These are phyloP conservation scores for Hyphodiscus sp. DNA, from an alignment of 2,329 filamentous ascomycete species.

Conservation along the genomic window DNA sequence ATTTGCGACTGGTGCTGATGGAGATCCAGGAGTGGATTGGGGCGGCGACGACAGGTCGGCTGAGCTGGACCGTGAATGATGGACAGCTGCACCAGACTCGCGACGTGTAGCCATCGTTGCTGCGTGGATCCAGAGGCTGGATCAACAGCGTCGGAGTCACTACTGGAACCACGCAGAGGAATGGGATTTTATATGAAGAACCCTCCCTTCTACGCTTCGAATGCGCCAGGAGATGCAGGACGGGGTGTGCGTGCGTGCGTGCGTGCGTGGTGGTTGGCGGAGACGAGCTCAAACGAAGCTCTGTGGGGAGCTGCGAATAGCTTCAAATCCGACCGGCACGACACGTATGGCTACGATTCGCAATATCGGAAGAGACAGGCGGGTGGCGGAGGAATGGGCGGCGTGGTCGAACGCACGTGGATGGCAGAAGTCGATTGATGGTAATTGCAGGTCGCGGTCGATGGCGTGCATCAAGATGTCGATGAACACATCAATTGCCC, in stretches of 20 bases:
- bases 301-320: constrained; percentile 22
- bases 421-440: constrained; percentile 11
- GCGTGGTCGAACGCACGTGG: constrained; percentile 1
- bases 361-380: constrained; percentile 5
- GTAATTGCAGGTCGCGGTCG: constrained; percentile 12
- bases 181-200: neutral
- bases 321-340: constrained; percentile 21
- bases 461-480: constrained; percentile 15
- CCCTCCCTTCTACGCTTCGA: neutral
- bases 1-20: constrained; percentile 30
- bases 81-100: constrained; percentile 8
- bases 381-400: neutral
- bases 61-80: constrained; percentile 15
- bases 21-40: constrained; percentile 43
- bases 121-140: constrained; percentile 5
- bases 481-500: constrained; percentile 23
- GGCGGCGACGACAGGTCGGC: constrained; percentile 47
- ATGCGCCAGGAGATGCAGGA: neutral
- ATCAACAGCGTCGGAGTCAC: neutral
- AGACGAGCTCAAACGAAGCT: constrained; percentile 14
- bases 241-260: no score
- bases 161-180: neutral
- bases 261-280: neutral
- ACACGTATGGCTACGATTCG: constrained; percentile 7
- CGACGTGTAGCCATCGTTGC: constrained; percentile 6